Conservation (phyloP, 2,329 filamentous ascomycete species). For the Fusarium nelsonii region DNA sequence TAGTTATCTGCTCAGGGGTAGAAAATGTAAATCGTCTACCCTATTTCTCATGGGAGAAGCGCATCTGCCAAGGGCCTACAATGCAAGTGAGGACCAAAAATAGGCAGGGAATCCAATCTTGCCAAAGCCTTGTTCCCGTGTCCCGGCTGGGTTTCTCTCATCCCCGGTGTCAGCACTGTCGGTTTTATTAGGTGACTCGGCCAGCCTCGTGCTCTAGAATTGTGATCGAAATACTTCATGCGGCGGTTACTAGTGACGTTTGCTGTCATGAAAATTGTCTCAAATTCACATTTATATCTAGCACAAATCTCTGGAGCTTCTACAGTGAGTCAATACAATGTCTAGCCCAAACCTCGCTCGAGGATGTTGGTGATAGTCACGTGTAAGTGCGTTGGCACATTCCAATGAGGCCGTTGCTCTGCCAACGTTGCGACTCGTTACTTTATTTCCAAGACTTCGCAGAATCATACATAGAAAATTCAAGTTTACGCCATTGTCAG, state of each 20-base stretch:
- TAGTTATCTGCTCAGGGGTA: not conserved
- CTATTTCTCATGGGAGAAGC: not conserved
- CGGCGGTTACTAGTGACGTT: not conserved
- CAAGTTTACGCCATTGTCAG: slow-evolving; percentile 7
- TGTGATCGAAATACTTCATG: not conserved
- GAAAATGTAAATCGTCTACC: not conserved
- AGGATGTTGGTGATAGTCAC: slow-evolving; percentile 5
- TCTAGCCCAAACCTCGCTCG: not conserved
- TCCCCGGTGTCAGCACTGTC: not conserved
- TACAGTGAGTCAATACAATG: not conserved
- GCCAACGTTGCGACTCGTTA: slow-evolving; percentile 18
- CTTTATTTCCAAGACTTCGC: not conserved
- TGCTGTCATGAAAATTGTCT: not conserved
- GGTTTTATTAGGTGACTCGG: not conserved
- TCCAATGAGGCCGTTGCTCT: slow-evolving; percentile 30
- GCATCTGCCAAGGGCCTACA: not conserved
- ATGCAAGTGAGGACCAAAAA: slow-evolving; percentile 17
- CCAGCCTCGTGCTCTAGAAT: slow-evolving; percentile 26
- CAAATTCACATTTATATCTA: not conserved
- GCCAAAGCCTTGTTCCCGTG: slow-evolving; percentile 5
- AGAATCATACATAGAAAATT: slow-evolving; percentile 22
- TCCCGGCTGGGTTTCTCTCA: not conserved
- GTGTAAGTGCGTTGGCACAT: slow-evolving; percentile 22
- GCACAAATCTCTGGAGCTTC: slow-evolving; percentile 1
- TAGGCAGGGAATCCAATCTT: not conserved